Conservation (phyloP, 805 yeast species). For the Nakazawaea pomicola region DNA sequence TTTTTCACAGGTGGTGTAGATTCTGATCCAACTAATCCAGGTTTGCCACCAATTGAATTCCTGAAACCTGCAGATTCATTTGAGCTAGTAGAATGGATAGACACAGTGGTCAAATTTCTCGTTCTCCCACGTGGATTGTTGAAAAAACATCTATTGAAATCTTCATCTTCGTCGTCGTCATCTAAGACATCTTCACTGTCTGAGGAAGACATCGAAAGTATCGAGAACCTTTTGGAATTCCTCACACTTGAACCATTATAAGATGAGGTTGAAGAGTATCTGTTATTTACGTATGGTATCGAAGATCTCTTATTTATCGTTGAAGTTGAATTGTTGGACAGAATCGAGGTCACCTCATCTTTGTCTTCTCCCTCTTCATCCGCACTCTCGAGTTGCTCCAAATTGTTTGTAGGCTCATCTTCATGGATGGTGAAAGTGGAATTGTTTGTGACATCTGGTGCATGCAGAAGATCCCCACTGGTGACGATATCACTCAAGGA, state of each 20-base stretch:
- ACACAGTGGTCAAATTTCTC: constrained; percentile 7
- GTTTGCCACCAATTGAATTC: constrained; percentile 6
- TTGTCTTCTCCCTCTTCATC: constrained; percentile 6
- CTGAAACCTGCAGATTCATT: constrained; percentile 5
- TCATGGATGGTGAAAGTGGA: constrained; percentile 1
- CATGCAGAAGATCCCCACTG: not conserved
- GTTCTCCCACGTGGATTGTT: constrained; percentile 7
- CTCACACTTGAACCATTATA: constrained; percentile 7
- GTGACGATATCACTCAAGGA: constrained; percentile 11
- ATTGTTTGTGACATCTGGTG: not conserved
- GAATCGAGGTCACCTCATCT: constrained; percentile 1
- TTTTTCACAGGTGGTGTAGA: not conserved
- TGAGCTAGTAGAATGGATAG: constrained; percentile 10
- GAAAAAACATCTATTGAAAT: constrained; percentile 12
- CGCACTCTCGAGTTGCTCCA: not conserved
- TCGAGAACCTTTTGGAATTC: constrained; percentile 11
- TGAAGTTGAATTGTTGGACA: constrained; percentile 2
- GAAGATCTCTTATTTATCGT: constrained; percentile 11
- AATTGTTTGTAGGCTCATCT: not conserved
- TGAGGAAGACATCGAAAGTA: not conserved
- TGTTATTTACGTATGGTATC: constrained; percentile 9
- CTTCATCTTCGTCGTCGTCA: constrained; percentile 1
- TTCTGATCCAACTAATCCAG: constrained; percentile 10
- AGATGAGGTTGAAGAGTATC: constrained; percentile 2
- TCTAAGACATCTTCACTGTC: constrained; percentile 1